A percentile compares a stretch with the other conserved stretches of the same genome.
These are phyloP conservation scores for Schizosaccharomyces cryophilus DNA, from an alignment of 805 yeast genomes.

Conservation along the genomic window DNA sequence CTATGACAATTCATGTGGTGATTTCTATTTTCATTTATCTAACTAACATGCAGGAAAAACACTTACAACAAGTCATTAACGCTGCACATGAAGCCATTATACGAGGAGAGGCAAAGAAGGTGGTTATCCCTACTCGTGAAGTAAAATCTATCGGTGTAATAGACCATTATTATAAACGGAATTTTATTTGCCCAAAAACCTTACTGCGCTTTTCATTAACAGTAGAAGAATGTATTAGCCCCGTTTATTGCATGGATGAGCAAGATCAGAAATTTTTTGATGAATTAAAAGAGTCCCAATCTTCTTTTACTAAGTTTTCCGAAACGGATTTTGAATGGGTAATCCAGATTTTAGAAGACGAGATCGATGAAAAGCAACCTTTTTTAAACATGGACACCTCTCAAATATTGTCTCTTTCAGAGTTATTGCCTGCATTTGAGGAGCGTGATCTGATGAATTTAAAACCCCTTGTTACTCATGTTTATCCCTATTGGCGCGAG, in stretches of 20 bases:
- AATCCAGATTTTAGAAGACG: slow-evolving; percentile 46
- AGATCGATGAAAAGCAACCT: slow-evolving; percentile 64
- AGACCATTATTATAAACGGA: slow-evolving; percentile 38
- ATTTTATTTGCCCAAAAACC: slow-evolving; percentile 45
- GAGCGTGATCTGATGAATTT: slow-evolving; percentile 14
- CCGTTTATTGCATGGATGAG: slow-evolving; percentile 76
- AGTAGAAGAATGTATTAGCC: slow-evolving; percentile 81
- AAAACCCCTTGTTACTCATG: slow-evolving; percentile 23
- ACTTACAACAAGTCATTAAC: slow-evolving; percentile 71
- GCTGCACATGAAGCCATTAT: slow-evolving; percentile 42
- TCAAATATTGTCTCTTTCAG: slow-evolving; percentile 45
- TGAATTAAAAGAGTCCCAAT: slow-evolving; percentile 12
- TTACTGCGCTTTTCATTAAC: slow-evolving; percentile 81
- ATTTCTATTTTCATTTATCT: not conserved
- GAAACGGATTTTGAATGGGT: slow-evolving; percentile 74
- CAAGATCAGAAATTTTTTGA: slow-evolving; percentile 46
- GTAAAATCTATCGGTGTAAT: slow-evolving; percentile 38
- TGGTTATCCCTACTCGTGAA: slow-evolving; percentile 90
- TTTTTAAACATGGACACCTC: slow-evolving; percentile 65
- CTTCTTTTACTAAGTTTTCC: slow-evolving; percentile 19
- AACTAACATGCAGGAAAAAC: slow-evolving; percentile 32
- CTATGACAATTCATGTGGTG: not conserved
- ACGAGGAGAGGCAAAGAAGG: slow-evolving; percentile 25
- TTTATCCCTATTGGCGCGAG: slow-evolving; percentile 61
- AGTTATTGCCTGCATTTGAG: slow-evolving; percentile 25